Evolutionary conservation across 805 yeast species (phyloP).

Genomic region (Nakazawaea molendinolei): DNA sequence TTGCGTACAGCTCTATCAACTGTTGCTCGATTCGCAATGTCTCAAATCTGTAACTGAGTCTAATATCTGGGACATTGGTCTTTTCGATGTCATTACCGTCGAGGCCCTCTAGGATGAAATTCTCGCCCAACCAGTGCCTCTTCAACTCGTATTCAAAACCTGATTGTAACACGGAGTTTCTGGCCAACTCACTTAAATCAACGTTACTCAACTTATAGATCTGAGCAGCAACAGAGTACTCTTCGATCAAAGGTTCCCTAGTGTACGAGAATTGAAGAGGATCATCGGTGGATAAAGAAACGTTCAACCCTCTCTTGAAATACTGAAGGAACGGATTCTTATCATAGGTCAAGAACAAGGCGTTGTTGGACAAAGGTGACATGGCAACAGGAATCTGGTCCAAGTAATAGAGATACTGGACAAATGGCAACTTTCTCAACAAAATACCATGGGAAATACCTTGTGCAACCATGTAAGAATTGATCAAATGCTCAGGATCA

Average conservation of each 20-base stretch:
- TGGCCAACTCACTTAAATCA: constrained; percentile 96
- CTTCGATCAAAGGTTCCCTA: constrained; percentile 94
- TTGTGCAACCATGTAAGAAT: constrained; percentile 84
- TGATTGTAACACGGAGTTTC: constrained; percentile 85
- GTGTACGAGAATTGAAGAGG: constrained; percentile 97
- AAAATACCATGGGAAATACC: constrained; percentile 94
- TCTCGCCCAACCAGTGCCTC: constrained; percentile 85
- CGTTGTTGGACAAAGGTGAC: constrained; percentile 97
- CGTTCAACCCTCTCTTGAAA: constrained; percentile 90
- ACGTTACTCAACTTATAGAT: constrained; percentile 90
- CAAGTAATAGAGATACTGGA: constrained; percentile 87
- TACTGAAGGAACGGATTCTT: constrained; percentile 92
- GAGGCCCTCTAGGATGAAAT: constrained; percentile 51
- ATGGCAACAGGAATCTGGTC: constrained; percentile 97
- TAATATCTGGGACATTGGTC: constrained; percentile 89
- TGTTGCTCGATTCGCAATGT: constrained; percentile 69
- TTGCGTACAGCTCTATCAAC: constrained; percentile 53
- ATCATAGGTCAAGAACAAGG: constrained; percentile 90
- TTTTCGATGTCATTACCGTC: constrained; percentile 86
- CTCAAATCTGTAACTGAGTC: constrained; percentile 79
- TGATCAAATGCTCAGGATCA: constrained; percentile 92
- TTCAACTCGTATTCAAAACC: constrained; percentile 89
- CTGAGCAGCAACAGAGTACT: constrained; percentile 97
- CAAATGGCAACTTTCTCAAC: constrained; percentile 87
- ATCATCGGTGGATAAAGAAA: constrained; percentile 93